A percentile compares a stretch with the other conserved stretches of the same genome.
Conservation (phyloP, 1,139 yeast genomes). For the Suhomyces anneliseae region DNA sequence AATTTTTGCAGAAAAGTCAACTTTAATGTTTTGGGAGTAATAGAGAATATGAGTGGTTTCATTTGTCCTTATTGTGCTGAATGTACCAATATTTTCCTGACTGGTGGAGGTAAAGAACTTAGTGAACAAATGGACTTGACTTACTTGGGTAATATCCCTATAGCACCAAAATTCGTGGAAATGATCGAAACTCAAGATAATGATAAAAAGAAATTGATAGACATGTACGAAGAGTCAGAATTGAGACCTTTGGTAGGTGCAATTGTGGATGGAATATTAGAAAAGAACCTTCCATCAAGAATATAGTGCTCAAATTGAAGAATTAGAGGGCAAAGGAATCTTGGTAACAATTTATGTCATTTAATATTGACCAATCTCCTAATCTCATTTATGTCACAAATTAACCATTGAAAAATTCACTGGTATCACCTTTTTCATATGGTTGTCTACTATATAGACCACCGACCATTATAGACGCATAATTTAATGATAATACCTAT, state of each 20-base stretch:
- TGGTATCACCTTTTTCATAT: no score
- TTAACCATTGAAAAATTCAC: no score
- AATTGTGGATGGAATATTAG: conserved; percentile 49
- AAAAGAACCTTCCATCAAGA: conserved; percentile 36
- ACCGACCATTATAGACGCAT: no score
- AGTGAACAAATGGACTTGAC: conserved; percentile 62
- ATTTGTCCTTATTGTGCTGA: conserved; percentile 80
- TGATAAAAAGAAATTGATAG: conserved; percentile 28
- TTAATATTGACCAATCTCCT: no score
- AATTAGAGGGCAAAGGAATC: no score
- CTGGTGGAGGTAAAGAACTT: conserved; percentile 85
- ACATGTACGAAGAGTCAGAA: conserved; percentile 37
- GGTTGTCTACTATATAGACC: no score
- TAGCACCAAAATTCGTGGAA: conserved; percentile 88
- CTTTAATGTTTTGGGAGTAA: conserved; percentile 42
- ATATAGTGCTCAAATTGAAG: conserved; percentile 2
- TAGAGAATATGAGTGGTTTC: conserved; percentile 52
- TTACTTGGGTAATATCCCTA: conserved; percentile 85
- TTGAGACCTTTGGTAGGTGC: conserved; percentile 50
- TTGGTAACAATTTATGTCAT: no score
- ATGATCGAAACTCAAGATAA: conserved; percentile 64
- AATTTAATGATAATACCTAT: no score
- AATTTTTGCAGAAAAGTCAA: conserved; percentile 49
- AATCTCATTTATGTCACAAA: no score
- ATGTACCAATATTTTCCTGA: conserved; percentile 85